These are phyloP conservation scores for Stellera chamaejasme DNA, from an alignment of 345 rosid genomes.

Conservation along the genomic window DNA sequence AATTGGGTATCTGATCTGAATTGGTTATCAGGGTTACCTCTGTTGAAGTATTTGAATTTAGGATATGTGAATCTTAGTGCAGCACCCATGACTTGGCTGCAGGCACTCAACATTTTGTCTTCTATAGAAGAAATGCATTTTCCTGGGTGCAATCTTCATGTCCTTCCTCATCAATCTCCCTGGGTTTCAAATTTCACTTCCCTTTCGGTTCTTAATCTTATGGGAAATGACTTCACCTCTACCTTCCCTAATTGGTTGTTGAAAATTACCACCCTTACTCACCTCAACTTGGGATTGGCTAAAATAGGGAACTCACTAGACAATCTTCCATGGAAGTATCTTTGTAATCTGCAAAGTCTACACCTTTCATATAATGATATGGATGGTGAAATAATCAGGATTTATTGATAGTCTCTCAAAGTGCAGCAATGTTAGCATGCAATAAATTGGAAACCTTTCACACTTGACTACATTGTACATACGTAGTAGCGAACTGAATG, in stretches of 20 bases:
- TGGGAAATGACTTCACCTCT: slow-evolving; percentile 19
- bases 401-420: slow-evolving; percentile 5
- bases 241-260: slow-evolving; percentile 18
- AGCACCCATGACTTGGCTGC: slow-evolving; percentile 13
- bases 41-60: slow-evolving; percentile 13
- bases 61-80: slow-evolving; percentile 11
- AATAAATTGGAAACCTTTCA: slow-evolving; percentile 18
- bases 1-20: neutral
- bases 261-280: slow-evolving; percentile 6
- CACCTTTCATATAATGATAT: slow-evolving; percentile 5
- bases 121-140: slow-evolving; percentile 18
- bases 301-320: too few species aligned
- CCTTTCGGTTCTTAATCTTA: slow-evolving; percentile 21
- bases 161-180: slow-evolving; percentile 12
- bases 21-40: slow-evolving; percentile 20
- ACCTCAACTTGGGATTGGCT: slow-evolving; percentile 1
- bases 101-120: slow-evolving; percentile 17
- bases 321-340: neutral
- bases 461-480: slow-evolving; percentile 11
- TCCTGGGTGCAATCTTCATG: slow-evolving; percentile 10
- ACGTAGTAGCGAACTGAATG: slow-evolving; percentile 15
- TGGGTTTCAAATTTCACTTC: slow-evolving; percentile 16
- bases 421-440: neutral
- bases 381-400: neutral
- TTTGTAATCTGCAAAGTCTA: slow-evolving; percentile 5